These are phyloP conservation scores for Piromyces sp. DNA, from an alignment of 192 early-diverging fungal species.

Conservation along the genomic window DNA sequence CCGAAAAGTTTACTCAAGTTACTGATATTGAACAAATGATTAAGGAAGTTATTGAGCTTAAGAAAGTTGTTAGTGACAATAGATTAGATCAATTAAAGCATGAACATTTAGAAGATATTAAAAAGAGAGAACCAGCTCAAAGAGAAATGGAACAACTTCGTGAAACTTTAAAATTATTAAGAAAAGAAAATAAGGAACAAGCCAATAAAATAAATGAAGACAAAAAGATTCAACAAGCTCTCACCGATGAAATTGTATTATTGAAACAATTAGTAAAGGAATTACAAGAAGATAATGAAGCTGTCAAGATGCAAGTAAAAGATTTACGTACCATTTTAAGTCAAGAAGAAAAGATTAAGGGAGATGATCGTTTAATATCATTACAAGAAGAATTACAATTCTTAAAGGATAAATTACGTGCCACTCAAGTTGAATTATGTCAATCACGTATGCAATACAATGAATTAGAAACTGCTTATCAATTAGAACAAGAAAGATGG, in stretches of 20 bases:
- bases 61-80: not conserved
- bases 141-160: not conserved
- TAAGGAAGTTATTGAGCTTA: not conserved
- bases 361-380: not conserved
- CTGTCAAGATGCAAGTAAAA: not conserved
- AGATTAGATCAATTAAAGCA: not conserved
- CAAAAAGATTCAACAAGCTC: not conserved
- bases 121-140: not conserved
- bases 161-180: not conserved
- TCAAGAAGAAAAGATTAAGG: not conserved
- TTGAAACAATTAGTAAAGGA: not conserved
- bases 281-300: not conserved
- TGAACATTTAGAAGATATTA: not conserved
- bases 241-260: not conserved
- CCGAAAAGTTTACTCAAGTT: not conserved
- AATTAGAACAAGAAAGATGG: not conserved
- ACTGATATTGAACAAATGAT: not conserved
- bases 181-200: not conserved
- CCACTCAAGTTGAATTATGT: not conserved
- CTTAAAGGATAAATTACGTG: not conserved
- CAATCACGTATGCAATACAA: not conserved
- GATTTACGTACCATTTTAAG: not conserved
- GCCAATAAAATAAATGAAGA: not conserved
- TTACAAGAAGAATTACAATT: not conserved
- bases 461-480: not conserved